Percentiles rank a stretch among this genome's conserved stretches.
Evolutionary conservation across 495 filamentous ascomycete species (phyloP).

Genomic region (Neurospora sp.): DNA sequence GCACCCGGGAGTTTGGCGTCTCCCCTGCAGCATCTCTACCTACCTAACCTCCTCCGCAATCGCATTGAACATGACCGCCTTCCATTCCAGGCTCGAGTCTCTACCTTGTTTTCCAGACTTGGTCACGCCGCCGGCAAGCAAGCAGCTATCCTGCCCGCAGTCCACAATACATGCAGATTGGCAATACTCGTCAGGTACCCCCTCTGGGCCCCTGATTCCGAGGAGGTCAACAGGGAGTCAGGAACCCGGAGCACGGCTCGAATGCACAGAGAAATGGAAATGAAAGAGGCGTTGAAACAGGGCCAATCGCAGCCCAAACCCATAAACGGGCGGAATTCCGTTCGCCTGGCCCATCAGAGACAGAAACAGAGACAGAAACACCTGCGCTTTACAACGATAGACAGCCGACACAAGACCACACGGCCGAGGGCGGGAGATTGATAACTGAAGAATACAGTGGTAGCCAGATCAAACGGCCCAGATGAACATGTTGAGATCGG

Average conservation of each 20-base stretch:
- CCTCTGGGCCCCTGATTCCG: background rate
- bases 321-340: conserved; percentile 9
- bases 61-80: no score
- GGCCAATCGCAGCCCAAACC: conserved; percentile 10
- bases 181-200: background rate
- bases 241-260: conserved; percentile 1
- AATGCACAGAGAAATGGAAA: conserved; percentile 12
- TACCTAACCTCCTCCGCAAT: no score
- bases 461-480: background rate
- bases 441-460: background rate
- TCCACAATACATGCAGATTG: background rate
- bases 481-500: background rate
- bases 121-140: background rate
- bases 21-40: background rate
- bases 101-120: background rate
- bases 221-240: background rate
- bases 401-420: background rate
- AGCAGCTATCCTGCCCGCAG: background rate
- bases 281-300: conserved; percentile 14
- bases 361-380: background rate
- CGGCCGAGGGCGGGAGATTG: background rate
- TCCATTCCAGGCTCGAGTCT: no score
- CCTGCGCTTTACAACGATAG: background rate
- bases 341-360: conserved; percentile 2
- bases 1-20: background rate